These are phyloP conservation scores for Bimuria novae-zelandiae DNA, from an alignment of 2,329 filamentous ascomycete species.

Conservation along the genomic window DNA sequence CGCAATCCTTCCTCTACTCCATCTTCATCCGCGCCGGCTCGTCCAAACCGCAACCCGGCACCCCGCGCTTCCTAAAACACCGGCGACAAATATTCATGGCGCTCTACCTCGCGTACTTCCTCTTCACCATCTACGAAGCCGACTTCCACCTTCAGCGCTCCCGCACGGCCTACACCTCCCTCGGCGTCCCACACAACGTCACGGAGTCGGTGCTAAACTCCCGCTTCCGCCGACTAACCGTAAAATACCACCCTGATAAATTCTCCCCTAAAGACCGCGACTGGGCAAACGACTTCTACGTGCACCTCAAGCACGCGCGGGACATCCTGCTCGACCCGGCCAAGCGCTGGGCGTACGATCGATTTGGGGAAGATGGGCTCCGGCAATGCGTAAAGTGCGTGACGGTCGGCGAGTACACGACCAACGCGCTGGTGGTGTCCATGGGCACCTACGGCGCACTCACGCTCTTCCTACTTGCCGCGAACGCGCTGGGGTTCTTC, in stretches of 20 bases:
- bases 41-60: slow-evolving; percentile 71
- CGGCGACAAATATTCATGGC: slow-evolving; percentile 81
- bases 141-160: slow-evolving; percentile 75
- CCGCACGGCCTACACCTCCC: slow-evolving; percentile 78
- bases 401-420: slow-evolving; percentile 74
- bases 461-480: slow-evolving; percentile 33
- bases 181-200: slow-evolving; percentile 71
- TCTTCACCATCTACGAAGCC: slow-evolving; percentile 91
- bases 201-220: slow-evolving; percentile 80
- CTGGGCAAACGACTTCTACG: slow-evolving; percentile 63
- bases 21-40: slow-evolving; percentile 88
- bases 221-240: slow-evolving; percentile 72
- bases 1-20: slow-evolving; percentile 83
- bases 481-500: slow-evolving; percentile 41
- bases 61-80: slow-evolving; percentile 71
- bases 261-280: slow-evolving; percentile 40
- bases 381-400: slow-evolving; percentile 58
- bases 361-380: slow-evolving; percentile 72
- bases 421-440: slow-evolving; percentile 59
- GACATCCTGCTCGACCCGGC: slow-evolving; percentile 84
- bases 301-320: slow-evolving; percentile 80
- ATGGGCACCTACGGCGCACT: slow-evolving; percentile 35
- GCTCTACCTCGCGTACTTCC: slow-evolving; percentile 81
- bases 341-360: slow-evolving; percentile 82
- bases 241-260: slow-evolving; percentile 84